Percentiles rank a stretch among this genome's conserved stretches.
Conservation (phyloP, 768 basidiomycete species). For the Leucogyrophana mollusca region DNA sequence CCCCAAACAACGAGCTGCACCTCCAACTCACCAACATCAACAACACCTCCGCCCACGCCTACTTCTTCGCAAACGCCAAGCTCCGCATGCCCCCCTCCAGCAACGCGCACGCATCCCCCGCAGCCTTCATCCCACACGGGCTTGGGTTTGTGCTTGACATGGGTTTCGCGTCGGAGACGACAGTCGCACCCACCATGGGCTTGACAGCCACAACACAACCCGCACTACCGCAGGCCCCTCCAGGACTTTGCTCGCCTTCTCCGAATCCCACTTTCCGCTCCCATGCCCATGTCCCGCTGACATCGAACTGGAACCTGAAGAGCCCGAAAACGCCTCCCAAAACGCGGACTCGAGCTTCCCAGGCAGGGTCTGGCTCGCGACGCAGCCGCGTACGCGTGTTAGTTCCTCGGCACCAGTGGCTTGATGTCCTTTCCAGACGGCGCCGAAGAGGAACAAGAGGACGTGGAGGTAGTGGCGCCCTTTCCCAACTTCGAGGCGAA, state of each 20-base stretch:
- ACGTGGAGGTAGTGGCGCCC: not conserved
- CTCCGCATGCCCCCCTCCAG: slow-evolving; percentile 72
- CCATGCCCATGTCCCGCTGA: slow-evolving; percentile 14
- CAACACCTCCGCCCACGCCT: too few relatives aligned
- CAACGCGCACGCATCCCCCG: slow-evolving; percentile 30
- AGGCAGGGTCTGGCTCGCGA: slow-evolving; percentile 77
- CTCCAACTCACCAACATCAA: too few relatives aligned
- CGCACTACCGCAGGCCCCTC: slow-evolving; percentile 80
- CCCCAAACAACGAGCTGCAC: too few relatives aligned
- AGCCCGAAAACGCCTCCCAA: slow-evolving; percentile 86
- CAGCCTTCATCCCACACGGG: slow-evolving; percentile 17
- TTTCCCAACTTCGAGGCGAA: slow-evolving; percentile 20
- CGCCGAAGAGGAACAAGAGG: too few relatives aligned
- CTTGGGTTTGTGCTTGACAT: slow-evolving; percentile 9
- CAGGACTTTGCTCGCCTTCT: slow-evolving; percentile 78
- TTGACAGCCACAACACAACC: slow-evolving; percentile 43
- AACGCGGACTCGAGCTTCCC: slow-evolving; percentile 73
- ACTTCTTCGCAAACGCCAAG: slow-evolving; percentile 59
- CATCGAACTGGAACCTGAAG: slow-evolving; percentile 21
- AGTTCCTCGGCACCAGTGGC: slow-evolving; percentile 34
- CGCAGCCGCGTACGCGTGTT: slow-evolving; percentile 46
- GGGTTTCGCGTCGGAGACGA: slow-evolving; percentile 2
- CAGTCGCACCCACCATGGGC: not conserved
- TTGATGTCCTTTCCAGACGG: slow-evolving; percentile 49
- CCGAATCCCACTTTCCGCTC: slow-evolving; percentile 54